Conservation (phyloP, 768 basidiomycete genomes). For the Boletus bicolor region DNA sequence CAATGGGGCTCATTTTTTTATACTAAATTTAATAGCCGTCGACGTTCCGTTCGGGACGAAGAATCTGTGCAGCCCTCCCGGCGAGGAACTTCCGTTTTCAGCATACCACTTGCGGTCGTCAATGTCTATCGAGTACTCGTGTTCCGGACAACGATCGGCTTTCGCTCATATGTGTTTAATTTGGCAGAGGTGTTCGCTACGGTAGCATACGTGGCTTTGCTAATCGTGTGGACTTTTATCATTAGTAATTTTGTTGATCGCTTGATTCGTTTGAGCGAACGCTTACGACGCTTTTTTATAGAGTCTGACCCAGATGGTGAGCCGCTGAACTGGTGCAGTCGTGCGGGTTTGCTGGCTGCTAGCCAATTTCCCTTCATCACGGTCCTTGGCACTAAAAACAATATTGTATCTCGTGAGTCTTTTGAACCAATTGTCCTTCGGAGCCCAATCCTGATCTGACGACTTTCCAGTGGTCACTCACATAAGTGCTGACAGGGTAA, state of each 20-base stretch:
- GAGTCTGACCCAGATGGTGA: constrained; percentile 20
- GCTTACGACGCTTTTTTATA: constrained; percentile 4
- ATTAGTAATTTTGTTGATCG: constrained; percentile 31
- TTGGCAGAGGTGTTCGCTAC: constrained; percentile 40
- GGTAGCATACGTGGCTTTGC: constrained; percentile 34
- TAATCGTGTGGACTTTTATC: constrained; percentile 37
- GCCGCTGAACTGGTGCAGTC: constrained; percentile 33
- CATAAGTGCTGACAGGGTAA: constrained; percentile 23
- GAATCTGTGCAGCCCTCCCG: background rate
- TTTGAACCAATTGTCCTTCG: background rate
- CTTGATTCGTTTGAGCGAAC: background rate
- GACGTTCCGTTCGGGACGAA: constrained; percentile 3
- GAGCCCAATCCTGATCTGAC: background rate
- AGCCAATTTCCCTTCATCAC: constrained; percentile 41
- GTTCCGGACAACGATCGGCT: constrained; percentile 36
- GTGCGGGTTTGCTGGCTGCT: constrained; percentile 30
- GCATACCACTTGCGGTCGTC: constrained; percentile 30
- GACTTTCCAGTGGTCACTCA: constrained; percentile 17
- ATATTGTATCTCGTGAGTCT: constrained; percentile 19
- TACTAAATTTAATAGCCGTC: constrained; percentile 13
- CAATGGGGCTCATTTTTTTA: constrained; percentile 14
- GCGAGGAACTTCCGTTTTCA: constrained; percentile 13
- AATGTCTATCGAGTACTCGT: constrained; percentile 36
- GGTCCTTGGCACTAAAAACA: constrained; percentile 44
- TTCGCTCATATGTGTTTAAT: constrained; percentile 38